phyloP scores from a whole-genome alignment of 139 green algal species.

The Chlamydomonas asymmetrica region DNA sequence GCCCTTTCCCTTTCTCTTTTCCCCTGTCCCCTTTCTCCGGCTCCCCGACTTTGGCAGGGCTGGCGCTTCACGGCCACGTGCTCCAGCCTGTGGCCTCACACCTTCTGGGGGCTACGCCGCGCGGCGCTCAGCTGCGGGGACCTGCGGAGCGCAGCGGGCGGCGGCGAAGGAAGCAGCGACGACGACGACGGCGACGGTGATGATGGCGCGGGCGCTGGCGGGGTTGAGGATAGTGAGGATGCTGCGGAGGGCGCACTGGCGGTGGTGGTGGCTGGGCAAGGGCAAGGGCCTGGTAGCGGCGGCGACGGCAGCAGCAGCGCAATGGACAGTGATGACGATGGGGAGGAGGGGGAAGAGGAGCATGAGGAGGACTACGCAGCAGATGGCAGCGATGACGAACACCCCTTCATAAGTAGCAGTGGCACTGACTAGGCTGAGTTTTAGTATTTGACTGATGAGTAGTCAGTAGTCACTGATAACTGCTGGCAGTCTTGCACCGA shows the following conservation, averaged over 20 bases:
- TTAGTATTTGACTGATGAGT: too few relatives aligned
- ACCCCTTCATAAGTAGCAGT: too few relatives aligned
- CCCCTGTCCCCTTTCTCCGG: too few relatives aligned
- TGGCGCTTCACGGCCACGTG: conserved; percentile 7
- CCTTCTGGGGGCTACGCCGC: conserved; percentile 29
- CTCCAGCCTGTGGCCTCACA: background rate
- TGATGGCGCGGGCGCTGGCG: too few relatives aligned
- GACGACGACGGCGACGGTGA: too few relatives aligned
- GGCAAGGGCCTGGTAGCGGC: background rate
- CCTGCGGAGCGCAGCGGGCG: background rate
- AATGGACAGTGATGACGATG: background rate
- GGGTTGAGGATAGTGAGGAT: background rate
- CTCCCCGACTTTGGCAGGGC: too few relatives aligned
- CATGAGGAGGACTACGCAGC: background rate
- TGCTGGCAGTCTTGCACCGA: too few relatives aligned
- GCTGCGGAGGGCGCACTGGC: background rate
- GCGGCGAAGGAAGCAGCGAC: background rate
- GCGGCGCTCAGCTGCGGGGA: conserved; percentile 1
- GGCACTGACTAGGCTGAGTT: too few relatives aligned
- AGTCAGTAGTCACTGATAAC: too few relatives aligned
- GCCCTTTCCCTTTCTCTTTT: too few relatives aligned
- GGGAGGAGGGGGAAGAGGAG: background rate
- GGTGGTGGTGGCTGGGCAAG: background rate
- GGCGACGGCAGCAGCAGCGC: background rate
- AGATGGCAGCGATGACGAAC: too few relatives aligned